Evolutionary conservation across 345 rosid species (phyloP), one percentile per base, ranked within the genome.

Genomic region (Gossypium sturtianum): DNA sequence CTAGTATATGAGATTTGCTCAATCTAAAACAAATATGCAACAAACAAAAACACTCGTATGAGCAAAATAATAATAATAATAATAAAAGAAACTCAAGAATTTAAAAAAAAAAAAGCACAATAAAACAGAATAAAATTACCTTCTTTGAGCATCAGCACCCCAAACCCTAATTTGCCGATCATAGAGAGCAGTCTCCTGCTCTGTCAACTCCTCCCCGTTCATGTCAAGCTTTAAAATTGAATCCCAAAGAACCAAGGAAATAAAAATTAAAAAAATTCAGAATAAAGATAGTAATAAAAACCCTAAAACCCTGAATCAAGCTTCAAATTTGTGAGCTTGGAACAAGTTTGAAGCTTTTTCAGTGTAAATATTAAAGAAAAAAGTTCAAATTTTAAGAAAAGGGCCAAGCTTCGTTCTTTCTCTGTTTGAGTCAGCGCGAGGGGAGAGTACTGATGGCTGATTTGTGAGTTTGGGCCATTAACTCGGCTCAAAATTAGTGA

Each of bases 101-200:
- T 22, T 61, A 25, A 12, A 56, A 16, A 61, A 16, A 12, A 45
- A 12, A 61, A 16, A 3, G 2, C 12, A 0, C 4, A 22, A 22
- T 7, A 1, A 49, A 51, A 45, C 3, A 54, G 67, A 54, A 23
- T 15, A 25, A 72, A 71, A 12, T 59, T 73, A 93, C 97, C 98
- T 89, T 79, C 98, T 76, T 73, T 95, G 99, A 77, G 99, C 98
- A 86, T 88, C 89, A 69, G 93, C 98, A 0, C 99, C 99, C 99
- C 97, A 95, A 86, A 95, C 99, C 91, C 98, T 89, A 87, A 95
- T 93, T 75, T 91, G 98, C 34, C 99, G 92, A 78, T 93, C 98
- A 76, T 93, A 95, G 22, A 93, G 70, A 15, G 97, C 99, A 68
- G 98, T 95, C 73, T 95, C 99, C 80, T 95, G 97, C 90, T 87